These are phyloP conservation scores for Chamaecyparis obtusa DNA, from an alignment of 75 land plant genomes.

Conservation along the genomic window DNA sequence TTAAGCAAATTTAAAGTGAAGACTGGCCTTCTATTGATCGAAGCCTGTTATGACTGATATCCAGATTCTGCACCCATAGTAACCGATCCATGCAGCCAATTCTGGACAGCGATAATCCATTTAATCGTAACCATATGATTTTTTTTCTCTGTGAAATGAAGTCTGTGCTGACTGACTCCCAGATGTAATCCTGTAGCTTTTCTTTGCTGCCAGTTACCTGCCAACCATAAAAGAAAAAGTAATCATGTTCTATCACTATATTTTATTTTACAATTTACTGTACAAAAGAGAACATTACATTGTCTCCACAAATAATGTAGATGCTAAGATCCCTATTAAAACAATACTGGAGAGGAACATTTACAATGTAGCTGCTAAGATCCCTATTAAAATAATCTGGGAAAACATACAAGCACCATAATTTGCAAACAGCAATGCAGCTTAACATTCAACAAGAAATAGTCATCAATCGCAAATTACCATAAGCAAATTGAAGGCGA, in stretches of 20 bases:
- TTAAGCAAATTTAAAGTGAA: background rate
- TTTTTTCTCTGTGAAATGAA: background rate
- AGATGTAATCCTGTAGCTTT: conserved; percentile 29
- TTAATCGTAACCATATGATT: conserved; percentile 30
- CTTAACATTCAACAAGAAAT: background rate
- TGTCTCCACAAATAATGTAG: background rate
- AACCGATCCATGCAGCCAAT: conserved; percentile 53
- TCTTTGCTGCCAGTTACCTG: conserved; percentile 41
- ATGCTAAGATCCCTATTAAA: background rate
- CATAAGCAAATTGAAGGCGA: background rate
- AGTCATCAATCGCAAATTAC: background rate
- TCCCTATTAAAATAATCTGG: background rate
- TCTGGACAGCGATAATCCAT: conserved; percentile 45
- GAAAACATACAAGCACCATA: background rate
- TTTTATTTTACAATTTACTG: background rate
- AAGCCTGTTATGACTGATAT: conserved; percentile 71
- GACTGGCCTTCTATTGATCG: conserved; percentile 64
- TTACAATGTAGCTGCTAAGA: background rate
- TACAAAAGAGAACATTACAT: background rate
- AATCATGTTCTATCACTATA: background rate
- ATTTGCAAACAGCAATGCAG: background rate
- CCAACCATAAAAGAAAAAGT: background rate
- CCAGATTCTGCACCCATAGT: conserved; percentile 73
- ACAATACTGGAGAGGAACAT: background rate
- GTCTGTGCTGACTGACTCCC: conserved; percentile 6